phyloP scores from a whole-genome alignment of 768 basidiomycete species.

The Boletus vinaceobasis region DNA sequence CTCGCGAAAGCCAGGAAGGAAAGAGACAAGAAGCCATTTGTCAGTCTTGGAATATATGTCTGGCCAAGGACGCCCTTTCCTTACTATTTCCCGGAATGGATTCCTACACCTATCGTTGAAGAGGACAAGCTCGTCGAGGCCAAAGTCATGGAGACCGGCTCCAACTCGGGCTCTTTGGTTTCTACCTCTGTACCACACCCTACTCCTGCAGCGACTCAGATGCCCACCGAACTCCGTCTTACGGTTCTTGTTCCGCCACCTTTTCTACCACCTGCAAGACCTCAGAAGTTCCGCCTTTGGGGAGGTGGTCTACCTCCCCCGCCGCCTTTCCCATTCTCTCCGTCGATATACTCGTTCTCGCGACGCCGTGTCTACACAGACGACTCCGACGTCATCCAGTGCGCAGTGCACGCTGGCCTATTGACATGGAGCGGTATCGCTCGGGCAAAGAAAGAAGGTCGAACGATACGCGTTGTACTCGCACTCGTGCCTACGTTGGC shows the following conservation, averaged over 20 bases:
- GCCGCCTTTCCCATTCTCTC: slow-evolving; percentile 32
- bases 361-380: slow-evolving; percentile 69
- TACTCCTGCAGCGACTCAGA: slow-evolving; percentile 8
- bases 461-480: slow-evolving; percentile 42
- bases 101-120: slow-evolving; percentile 27
- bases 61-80: slow-evolving; percentile 33
- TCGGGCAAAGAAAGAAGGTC: slow-evolving; percentile 35
- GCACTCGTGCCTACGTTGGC: slow-evolving; percentile 36
- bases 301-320: slow-evolving; percentile 56
- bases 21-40: slow-evolving; percentile 28
- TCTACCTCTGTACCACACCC: slow-evolving; percentile 4
- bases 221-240: slow-evolving; percentile 33
- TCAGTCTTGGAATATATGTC: slow-evolving; percentile 28
- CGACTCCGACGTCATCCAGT: slow-evolving; percentile 69
- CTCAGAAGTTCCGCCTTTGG: slow-evolving; percentile 60
- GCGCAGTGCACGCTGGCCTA: slow-evolving; percentile 63
- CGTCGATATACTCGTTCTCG: slow-evolving; percentile 26
- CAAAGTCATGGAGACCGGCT: slow-evolving; percentile 17
- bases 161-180: slow-evolving; percentile 31
- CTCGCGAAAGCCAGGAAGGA: slow-evolving; percentile 30
- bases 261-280: slow-evolving; percentile 54
- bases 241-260: slow-evolving; percentile 59
- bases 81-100: slow-evolving; percentile 34
- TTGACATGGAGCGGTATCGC: slow-evolving; percentile 42
- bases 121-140: slow-evolving; percentile 21